Percentiles rank a stretch among this genome's conserved stretches.
Conservation (phyloP, 768 basidiomycete species). For the Naganishia friedmannii region DNA sequence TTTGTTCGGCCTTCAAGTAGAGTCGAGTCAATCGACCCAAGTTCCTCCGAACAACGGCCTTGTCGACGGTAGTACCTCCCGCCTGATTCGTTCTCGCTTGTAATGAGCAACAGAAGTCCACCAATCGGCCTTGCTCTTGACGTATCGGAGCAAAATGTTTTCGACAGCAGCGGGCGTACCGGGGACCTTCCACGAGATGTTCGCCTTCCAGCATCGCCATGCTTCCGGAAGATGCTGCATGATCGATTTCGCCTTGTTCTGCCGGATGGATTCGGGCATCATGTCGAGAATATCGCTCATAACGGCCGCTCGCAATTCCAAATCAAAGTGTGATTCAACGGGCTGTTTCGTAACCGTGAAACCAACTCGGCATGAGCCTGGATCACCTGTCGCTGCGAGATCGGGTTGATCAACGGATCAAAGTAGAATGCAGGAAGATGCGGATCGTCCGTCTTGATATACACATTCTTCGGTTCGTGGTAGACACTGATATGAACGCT, state of each 20-base stretch:
- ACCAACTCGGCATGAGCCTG: slow-evolving; percentile 78
- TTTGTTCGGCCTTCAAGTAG: slow-evolving; percentile 98
- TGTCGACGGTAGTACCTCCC: slow-evolving; percentile 62
- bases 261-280: slow-evolving; percentile 96
- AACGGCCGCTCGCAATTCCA: slow-evolving; percentile 94
- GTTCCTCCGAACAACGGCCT: slow-evolving; percentile 99
- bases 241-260: slow-evolving; percentile 98
- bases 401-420: slow-evolving; percentile 96
- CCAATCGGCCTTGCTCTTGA: slow-evolving; percentile 99
- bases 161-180: slow-evolving; percentile 98
- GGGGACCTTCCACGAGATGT: slow-evolving; percentile 98
- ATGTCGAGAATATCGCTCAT: slow-evolving; percentile 99
- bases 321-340: slow-evolving; percentile 96
- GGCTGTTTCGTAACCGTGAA: slow-evolving; percentile 97
- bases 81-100: slow-evolving; percentile 94
- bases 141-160: slow-evolving; percentile 96
- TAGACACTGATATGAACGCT: slow-evolving; percentile 86
- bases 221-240: slow-evolving; percentile 96
- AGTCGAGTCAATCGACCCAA: slow-evolving; percentile 94
- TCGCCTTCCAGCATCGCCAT: slow-evolving; percentile 75
- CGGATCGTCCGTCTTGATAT: slow-evolving; percentile 98
- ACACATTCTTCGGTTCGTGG: slow-evolving; percentile 92
- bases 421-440: slow-evolving; percentile 99
- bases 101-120: slow-evolving; percentile 98
- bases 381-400: slow-evolving; percentile 80